Percentiles rank a stretch among this genome's conserved stretches.
These are phyloP conservation scores for Wickerhamomyces canadensis DNA, from an alignment of 805 yeast species.

Conservation along the genomic window DNA sequence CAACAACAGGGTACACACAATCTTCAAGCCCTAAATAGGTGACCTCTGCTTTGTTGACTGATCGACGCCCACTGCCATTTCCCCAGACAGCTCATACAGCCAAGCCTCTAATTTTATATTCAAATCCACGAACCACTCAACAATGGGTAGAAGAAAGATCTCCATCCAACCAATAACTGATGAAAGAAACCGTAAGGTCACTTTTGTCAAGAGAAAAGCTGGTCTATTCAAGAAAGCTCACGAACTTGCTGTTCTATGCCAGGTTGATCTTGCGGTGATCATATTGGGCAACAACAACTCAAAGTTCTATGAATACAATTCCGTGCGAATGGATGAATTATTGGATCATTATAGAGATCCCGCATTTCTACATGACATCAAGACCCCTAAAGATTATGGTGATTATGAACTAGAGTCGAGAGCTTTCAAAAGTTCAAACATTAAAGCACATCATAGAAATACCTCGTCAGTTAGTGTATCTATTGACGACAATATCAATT, in stretches of 20 bases:
- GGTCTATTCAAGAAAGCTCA: conserved; percentile 74
- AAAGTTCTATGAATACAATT: conserved; percentile 78
- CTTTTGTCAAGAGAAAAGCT: conserved; percentile 91
- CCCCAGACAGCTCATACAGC: too few relatives aligned
- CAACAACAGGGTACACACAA: too few relatives aligned
- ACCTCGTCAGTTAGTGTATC: conserved; percentile 12
- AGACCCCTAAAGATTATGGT: conserved; percentile 65
- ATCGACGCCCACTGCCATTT: too few relatives aligned
- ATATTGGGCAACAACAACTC: conserved; percentile 74
- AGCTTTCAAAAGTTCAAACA: conserved; percentile 5
- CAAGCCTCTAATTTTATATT: too few relatives aligned
- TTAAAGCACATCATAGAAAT: conserved; percentile 10
- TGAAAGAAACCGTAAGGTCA: conserved; percentile 79
- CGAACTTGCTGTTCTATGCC: conserved; percentile 76
- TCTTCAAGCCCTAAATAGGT: too few relatives aligned
- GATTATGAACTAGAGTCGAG: conserved; percentile 39
- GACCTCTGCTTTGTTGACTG: too few relatives aligned
- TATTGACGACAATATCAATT: conserved; percentile 10
- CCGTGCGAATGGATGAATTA: conserved; percentile 55
- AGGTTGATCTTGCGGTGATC: conserved; percentile 87
- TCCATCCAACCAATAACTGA: conserved; percentile 87
- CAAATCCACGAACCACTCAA: too few relatives aligned
- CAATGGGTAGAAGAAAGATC: conserved; percentile 95
- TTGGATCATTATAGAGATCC: conserved; percentile 33
- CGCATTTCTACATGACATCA: conserved; percentile 45